Percentiles rank a stretch among this genome's conserved stretches.
phyloP scores from a whole-genome alignment of 2,329 filamentous ascomycete genomes.

The Fusarium humuli region DNA sequence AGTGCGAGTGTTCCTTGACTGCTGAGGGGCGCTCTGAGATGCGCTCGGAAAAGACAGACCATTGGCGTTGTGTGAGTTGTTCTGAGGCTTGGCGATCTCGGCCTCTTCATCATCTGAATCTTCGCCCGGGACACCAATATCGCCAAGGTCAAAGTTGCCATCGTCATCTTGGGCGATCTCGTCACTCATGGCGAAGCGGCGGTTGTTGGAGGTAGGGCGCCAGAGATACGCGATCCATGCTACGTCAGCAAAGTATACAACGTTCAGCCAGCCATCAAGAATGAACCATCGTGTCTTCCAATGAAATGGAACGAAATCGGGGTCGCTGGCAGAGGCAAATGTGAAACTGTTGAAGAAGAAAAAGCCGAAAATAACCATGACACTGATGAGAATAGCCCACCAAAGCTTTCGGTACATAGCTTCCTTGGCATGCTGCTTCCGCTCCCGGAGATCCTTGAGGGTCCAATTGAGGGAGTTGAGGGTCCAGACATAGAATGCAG shows the following conservation, averaged over 20 bases:
- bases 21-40: constrained; percentile 41
- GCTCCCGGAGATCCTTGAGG: constrained; percentile 93
- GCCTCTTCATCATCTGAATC: constrained; percentile 70
- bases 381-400: constrained; percentile 95
- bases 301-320: constrained; percentile 93
- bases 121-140: constrained; percentile 78
- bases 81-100: constrained; percentile 56
- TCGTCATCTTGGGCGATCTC: constrained; percentile 99
- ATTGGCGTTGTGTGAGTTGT: constrained; percentile 42
- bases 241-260: constrained; percentile 95
- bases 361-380: constrained; percentile 96
- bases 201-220: constrained; percentile 96
- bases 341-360: constrained; percentile 99
- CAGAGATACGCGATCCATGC: constrained; percentile 94
- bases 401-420: constrained; percentile 98
- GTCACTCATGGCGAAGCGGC: constrained; percentile 98
- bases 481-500: constrained; percentile 98
- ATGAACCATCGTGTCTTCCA: constrained; percentile 99
- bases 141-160: constrained; percentile 92
- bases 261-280: constrained; percentile 94
- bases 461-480: constrained; percentile 94
- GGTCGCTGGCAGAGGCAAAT: constrained; percentile 85
- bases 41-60: constrained; percentile 42
- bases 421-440: constrained; percentile 93
- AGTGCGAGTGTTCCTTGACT: constrained; percentile 44